These are phyloP conservation scores for Fraxinus velutina DNA, from an alignment of 305 asterid genomes.

Conservation along the genomic window DNA sequence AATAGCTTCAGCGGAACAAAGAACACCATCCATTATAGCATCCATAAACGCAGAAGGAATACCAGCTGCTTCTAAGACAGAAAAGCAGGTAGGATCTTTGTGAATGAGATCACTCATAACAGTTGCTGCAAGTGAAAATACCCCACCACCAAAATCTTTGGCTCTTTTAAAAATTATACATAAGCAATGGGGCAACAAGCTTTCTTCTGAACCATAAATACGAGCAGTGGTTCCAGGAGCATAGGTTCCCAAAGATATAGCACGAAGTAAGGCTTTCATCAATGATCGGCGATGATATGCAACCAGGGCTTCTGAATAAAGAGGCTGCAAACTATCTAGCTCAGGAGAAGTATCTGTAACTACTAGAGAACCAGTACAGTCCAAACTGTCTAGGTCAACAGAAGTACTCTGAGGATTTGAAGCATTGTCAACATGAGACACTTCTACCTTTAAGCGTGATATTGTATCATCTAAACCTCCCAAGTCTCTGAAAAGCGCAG, in stretches of 20 bases:
- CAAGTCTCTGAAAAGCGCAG: constrained; percentile 97
- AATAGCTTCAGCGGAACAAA: constrained; percentile 93
- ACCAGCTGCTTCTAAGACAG: constrained; percentile 88
- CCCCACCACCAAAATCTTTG: constrained; percentile 98
- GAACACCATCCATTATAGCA: constrained; percentile 91
- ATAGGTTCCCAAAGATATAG: constrained; percentile 95
- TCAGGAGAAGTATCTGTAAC: constrained; percentile 49
- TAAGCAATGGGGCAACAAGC: constrained; percentile 85
- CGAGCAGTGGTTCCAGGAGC: constrained; percentile 93
- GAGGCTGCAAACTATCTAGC: constrained; percentile 64
- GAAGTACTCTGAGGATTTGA: constrained; percentile 50
- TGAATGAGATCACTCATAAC: constrained; percentile 99
- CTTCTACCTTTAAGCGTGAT: constrained; percentile 86
- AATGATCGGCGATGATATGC: constrained; percentile 89
- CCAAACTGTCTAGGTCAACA: constrained; percentile 55
- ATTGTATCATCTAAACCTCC: constrained; percentile 98
- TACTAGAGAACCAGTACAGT: constrained; percentile 48
- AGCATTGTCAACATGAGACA: constrained; percentile 78
- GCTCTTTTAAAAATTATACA: constrained; percentile 85
- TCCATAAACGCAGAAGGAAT: constrained; percentile 93
- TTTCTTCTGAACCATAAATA: constrained; percentile 92
- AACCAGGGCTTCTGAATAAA: constrained; percentile 88
- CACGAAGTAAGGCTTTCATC: constrained; percentile 94
- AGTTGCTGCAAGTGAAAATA: constrained; percentile 95
- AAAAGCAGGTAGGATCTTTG: constrained; percentile 96